Evolutionary conservation across 805 yeast species (phyloP), one percentile per base, ranked within the genome.

Genomic region (Candida pseudofarinosa): DNA sequence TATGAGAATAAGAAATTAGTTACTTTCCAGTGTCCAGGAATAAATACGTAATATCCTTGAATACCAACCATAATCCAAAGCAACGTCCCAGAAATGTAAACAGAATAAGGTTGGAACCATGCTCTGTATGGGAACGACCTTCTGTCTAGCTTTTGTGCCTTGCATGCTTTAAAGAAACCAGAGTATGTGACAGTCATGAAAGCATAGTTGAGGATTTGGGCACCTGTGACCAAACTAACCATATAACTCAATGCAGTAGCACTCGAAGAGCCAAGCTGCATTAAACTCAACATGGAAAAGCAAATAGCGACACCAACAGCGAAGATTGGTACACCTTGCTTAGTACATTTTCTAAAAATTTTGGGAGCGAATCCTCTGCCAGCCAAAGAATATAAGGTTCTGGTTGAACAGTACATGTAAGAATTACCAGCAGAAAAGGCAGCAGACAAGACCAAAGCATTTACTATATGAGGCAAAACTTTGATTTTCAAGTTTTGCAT

Each of bases 391-490:
- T 81, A 81, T 17, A 87, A 65, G 0, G 85, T 71, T 56, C 80
- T 63, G 5, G 88, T 77, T 0, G 91, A 82, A 46, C 88, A 81
- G 56, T 79, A 86, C 30, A 85, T 77, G 58, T 81, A 84, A 1
- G 91, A 84, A 59, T 87, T 87, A 41, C 95, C 96, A 2, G 95
- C 89, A 30, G 89, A 81, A 51, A 87, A 83, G 0, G 90, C 85
- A 1, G 93, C 77, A 4, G 87, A 71, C 42, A 88, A 71, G 42
- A 88, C 73, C 23, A 87, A 77, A 1, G 79, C 95, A 62, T 89
- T 89, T 44, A 89, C 88, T 46, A 88, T 73, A 55, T 83, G 78
- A 26, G 95, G 95, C 38, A 88, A 68, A 0, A 76, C 82, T 28
- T 69, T 76, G 41, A 88, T 83, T 1, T 78, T 75, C 54, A 87